These are phyloP conservation scores for Dactylis glomerata DNA, from an alignment of 176 grass and related monocot genomes.

Conservation along the genomic window DNA sequence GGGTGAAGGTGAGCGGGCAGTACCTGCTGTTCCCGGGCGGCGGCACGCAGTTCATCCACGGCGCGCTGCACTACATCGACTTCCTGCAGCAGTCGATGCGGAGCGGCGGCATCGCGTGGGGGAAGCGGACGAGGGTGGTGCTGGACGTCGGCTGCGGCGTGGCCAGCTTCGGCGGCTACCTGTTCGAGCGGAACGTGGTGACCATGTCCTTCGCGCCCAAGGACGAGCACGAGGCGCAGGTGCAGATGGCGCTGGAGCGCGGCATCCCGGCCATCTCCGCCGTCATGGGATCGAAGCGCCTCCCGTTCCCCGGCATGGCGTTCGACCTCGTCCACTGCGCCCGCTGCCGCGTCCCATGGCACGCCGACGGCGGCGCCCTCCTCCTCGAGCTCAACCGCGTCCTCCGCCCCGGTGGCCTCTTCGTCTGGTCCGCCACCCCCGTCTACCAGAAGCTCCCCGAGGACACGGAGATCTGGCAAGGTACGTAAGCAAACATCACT, in stretches of 20 bases:
- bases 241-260: constrained; percentile 90
- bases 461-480: constrained; percentile 88
- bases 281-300: constrained; percentile 90
- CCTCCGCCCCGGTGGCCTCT: constrained; percentile 81
- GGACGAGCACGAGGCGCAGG: constrained; percentile 94
- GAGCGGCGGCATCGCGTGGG: constrained; percentile 60
- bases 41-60: constrained; percentile 98
- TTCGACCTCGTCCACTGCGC: constrained; percentile 98
- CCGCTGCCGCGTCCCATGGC: constrained; percentile 90
- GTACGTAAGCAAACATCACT: not conserved
- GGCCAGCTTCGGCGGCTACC: constrained; percentile 91
- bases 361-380: constrained; percentile 73
- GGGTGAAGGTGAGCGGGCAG: constrained; percentile 94
- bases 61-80: constrained; percentile 97
- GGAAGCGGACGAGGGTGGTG: constrained; percentile 69
- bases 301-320: constrained; percentile 70
- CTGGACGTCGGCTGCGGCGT: constrained; percentile 97
- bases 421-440: constrained; percentile 96
- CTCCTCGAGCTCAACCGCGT: constrained; percentile 90
- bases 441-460: constrained; percentile 95
- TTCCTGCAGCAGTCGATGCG: constrained; percentile 83
- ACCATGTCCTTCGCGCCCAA: constrained; percentile 95
- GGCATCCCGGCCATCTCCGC: constrained; percentile 94
- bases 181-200: constrained; percentile 78
- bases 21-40: constrained; percentile 91